These are phyloP conservation scores for Acer yangbiense DNA, from an alignment of 345 rosid species.

Conservation along the genomic window DNA sequence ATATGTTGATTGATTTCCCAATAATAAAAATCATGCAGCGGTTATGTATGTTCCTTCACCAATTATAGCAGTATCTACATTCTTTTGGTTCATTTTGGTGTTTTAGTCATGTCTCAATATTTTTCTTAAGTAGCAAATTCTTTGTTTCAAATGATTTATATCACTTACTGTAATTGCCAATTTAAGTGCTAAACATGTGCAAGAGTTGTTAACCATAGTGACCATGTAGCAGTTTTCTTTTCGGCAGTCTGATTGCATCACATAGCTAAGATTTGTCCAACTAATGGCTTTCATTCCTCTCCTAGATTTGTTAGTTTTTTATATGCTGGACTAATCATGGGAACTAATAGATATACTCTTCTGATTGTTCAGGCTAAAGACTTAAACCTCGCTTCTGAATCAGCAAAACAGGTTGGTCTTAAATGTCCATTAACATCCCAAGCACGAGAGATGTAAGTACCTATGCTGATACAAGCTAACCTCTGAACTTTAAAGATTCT, in stretches of 20 bases:
- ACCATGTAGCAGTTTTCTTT: not conserved
- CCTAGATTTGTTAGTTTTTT: not conserved
- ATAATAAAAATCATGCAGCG: not conserved
- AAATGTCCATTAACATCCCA: slow-evolving; percentile 55
- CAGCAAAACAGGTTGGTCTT: slow-evolving; percentile 62
- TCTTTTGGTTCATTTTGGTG: not conserved
- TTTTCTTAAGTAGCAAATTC: not conserved
- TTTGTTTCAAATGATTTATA: not conserved
- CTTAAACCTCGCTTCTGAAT: slow-evolving; percentile 64
- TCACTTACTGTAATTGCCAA: not conserved
- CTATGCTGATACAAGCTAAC: slow-evolving; percentile 2
- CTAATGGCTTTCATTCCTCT: not conserved
- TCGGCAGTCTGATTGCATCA: not conserved
- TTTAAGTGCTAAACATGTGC: not conserved
- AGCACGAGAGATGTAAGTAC: slow-evolving; percentile 71
- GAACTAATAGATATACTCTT: not conserved
- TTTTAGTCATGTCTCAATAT: too few species aligned
- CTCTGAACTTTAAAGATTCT: not conserved
- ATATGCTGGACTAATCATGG: not conserved
- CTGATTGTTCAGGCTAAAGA: slow-evolving; percentile 75
- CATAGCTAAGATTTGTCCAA: not conserved
- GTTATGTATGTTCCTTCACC: not conserved
- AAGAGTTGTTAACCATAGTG: not conserved
- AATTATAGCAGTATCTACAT: not conserved
- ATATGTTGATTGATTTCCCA: not conserved